Evolutionary conservation across 2,329 filamentous ascomycete species (phyloP), one percentile per base, ranked within the genome.

Genomic region (Xylaria sp.): DNA sequence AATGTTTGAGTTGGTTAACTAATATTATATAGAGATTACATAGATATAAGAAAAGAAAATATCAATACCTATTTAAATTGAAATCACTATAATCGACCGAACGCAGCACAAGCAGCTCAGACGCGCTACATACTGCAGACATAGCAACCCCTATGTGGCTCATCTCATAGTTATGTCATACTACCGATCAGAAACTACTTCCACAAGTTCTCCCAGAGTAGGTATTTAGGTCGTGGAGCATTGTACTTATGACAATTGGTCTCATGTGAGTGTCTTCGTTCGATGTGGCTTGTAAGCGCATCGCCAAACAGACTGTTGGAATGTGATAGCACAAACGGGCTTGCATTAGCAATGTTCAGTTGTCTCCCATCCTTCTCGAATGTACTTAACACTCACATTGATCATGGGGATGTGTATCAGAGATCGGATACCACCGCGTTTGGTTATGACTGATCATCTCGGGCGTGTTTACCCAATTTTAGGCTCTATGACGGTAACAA

Each of bases 261-360:
- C 15, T n/a, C n/a, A 38, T 21, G 25, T 28, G 15, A 8, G 9
- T 14, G 28, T 47, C 9, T 33, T 23, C 15, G 15, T 49, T 37
- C 37, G 37, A 40, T 8, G 59, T 56, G 38, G 59, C 52, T 52
- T 38, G 17, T 25, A 25, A 42, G 40, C 19, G 33, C 19, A 45
- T 23, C 45, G 28, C 45, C 37, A 21, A 28, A 40, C 15, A n/a
- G n/a, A 19, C 19, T 21, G n/a, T 45, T 53, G 19, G 46, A 38
- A 31, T 53, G 55, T 63, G 60, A 63, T 59, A 54, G 28, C 49
- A 37, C 25, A 43, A 61, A 50, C 3, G 35, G 55, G 60, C 43
- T 63, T 54, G 60, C 60, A 59, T 40, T 46, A 15, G 19, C 33
- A 47, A 33, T 52, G 28, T 35, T 38, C 25, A 23, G 17, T 25